A percentile compares a stretch with the other conserved stretches of the same genome.
These are phyloP conservation scores for Delitschia confertaspora DNA, from an alignment of 495 filamentous ascomycete genomes.

Conservation along the genomic window DNA sequence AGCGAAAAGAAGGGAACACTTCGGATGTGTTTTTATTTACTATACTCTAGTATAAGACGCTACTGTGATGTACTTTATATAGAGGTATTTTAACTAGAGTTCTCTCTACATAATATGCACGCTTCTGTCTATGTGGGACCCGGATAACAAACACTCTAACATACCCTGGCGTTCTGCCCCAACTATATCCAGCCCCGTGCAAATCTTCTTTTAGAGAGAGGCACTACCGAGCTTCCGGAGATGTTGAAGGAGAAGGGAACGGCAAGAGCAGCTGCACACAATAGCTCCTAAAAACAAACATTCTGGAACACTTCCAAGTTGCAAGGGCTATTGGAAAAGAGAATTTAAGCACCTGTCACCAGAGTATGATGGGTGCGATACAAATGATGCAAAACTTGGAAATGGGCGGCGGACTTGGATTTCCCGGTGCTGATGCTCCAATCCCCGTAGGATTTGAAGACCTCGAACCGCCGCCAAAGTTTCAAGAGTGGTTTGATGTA, in stretches of 20 bases:
- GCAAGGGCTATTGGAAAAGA: too few species aligned
- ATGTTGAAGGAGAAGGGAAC: slow-evolving; percentile 20
- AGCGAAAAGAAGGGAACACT: too few species aligned
- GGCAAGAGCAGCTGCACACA: slow-evolving; percentile 21
- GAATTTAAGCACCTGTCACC: slow-evolving; percentile 30
- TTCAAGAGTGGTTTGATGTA: slow-evolving; percentile 1
- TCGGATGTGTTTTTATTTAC: too few species aligned
- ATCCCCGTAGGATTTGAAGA: slow-evolving; percentile 2
- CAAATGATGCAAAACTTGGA: slow-evolving; percentile 18
- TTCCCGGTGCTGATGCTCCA: neutral
- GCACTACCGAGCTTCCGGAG: too few species aligned
- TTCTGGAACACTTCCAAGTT: slow-evolving; percentile 13
- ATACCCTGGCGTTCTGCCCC: too few species aligned
- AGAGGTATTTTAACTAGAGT: too few species aligned
- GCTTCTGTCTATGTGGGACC: too few species aligned
- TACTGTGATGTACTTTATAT: too few species aligned
- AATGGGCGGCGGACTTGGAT: neutral
- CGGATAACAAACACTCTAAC: too few species aligned
- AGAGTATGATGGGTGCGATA: slow-evolving; percentile 23
- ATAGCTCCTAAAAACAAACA: slow-evolving; percentile 25
- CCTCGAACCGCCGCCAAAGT: slow-evolving; percentile 11
- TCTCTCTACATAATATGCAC: too few species aligned
- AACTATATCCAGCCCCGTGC: slow-evolving; percentile 17
- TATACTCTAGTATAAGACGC: too few species aligned
- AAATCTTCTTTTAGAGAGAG: too few species aligned